These are phyloP conservation scores for Trichoderma reesei DNA, from an alignment of 495 filamentous ascomycete species.

Conservation along the genomic window DNA sequence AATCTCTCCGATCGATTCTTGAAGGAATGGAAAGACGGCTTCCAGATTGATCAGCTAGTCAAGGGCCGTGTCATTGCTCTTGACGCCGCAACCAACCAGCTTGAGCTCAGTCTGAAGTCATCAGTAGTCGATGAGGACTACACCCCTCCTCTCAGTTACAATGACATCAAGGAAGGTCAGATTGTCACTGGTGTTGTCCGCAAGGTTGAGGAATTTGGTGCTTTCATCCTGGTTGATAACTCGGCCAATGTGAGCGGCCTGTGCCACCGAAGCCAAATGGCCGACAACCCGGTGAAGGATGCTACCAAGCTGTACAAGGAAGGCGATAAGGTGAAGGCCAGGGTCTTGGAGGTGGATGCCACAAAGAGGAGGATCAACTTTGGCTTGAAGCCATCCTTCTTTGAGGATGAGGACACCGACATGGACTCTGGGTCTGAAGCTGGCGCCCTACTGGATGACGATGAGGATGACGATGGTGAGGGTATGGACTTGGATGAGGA, in stretches of 20 bases:
- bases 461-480: conserved; percentile 36
- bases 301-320: conserved; percentile 75
- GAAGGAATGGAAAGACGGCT: conserved; percentile 92
- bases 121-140: conserved; percentile 75
- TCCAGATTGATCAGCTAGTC: conserved; percentile 77
- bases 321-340: conserved; percentile 86
- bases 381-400: conserved; percentile 86
- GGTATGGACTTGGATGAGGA: conserved; percentile 43
- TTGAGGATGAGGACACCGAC: conserved; percentile 48
- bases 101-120: conserved; percentile 79
- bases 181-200: conserved; percentile 79
- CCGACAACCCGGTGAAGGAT: conserved; percentile 67
- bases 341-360: conserved; percentile 65
- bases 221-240: conserved; percentile 81
- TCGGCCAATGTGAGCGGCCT: conserved; percentile 81
- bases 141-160: conserved; percentile 54
- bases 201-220: conserved; percentile 89
- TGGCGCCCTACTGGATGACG: conserved; percentile 33
- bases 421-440: conserved; percentile 38
- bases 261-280: conserved; percentile 85
- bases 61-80: conserved; percentile 70
- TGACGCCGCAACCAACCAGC: conserved; percentile 51
- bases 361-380: conserved; percentile 71
- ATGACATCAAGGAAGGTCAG: conserved; percentile 67
- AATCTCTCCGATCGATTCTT: conserved; percentile 84